phyloP scores from a whole-genome alignment of 2,329 filamentous ascomycete genomes.

The Rachicladosporium sp. region DNA sequence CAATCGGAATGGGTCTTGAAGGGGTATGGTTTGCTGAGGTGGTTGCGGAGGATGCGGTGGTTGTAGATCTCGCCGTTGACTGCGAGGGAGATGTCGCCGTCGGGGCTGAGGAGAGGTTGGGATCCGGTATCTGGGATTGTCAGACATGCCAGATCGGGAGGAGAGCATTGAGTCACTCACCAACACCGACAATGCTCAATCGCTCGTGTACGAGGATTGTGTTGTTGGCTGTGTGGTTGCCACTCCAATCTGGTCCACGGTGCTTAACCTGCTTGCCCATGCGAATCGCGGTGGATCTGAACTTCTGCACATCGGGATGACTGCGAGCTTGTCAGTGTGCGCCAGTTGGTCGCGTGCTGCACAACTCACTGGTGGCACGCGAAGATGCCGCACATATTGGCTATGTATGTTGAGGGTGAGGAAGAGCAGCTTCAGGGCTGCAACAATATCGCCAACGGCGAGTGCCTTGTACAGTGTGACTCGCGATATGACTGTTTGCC shows the following conservation, averaged over 20 bases:
- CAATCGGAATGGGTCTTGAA: constrained; percentile 99
- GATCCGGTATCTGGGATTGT: constrained; percentile 66
- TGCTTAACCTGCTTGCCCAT: constrained; percentile 95
- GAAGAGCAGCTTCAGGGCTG: background rate
- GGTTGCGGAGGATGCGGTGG: constrained; percentile 87
- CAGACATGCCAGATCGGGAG: too few relatives aligned
- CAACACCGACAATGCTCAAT: constrained; percentile 92
- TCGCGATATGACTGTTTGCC: too few relatives aligned
- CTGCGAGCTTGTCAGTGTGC: constrained; percentile 25
- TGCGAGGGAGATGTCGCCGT: constrained; percentile 75
- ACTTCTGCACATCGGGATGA: constrained; percentile 88
- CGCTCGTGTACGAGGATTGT: constrained; percentile 97
- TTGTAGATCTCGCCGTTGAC: constrained; percentile 99
- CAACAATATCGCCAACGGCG: background rate
- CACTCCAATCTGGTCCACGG: constrained; percentile 92
- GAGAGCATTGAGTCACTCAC: constrained; percentile 37
- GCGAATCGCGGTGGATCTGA: constrained; percentile 88
- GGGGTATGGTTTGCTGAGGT: constrained; percentile 69
- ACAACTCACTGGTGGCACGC: constrained; percentile 67
- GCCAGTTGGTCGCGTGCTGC: constrained; percentile 12
- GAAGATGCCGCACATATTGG: constrained; percentile 91
- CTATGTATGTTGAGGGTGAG: constrained; percentile 3
- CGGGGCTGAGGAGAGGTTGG: constrained; percentile 86
- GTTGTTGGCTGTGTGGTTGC: constrained; percentile 77
- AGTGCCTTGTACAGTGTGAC: background rate